Percentiles rank a stretch among this genome's conserved stretches.
These are phyloP conservation scores for Brasenia schreberi DNA, from an alignment of 164 flowering plant genomes.

Conservation along the genomic window DNA sequence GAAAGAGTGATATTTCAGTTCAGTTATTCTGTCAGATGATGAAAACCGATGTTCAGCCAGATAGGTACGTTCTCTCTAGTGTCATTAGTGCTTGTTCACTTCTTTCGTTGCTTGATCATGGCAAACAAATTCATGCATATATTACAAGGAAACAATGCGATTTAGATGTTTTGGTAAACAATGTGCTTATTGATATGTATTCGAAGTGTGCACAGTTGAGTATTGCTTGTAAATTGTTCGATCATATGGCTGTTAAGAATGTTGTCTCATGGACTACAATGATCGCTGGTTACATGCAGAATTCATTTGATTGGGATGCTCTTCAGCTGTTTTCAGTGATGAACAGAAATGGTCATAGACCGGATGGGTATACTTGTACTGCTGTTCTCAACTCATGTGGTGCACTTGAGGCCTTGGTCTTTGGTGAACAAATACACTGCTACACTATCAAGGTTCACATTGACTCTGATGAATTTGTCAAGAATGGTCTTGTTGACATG, in stretches of 20 bases:
- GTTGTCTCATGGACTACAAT: constrained; percentile 64
- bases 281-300: constrained; percentile 70
- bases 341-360: constrained; percentile 30
- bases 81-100: constrained; percentile 49
- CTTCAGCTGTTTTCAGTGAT: constrained; percentile 36
- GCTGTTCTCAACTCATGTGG: constrained; percentile 60
- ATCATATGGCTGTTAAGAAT: constrained; percentile 34
- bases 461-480: constrained; percentile 45
- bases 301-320: constrained; percentile 42
- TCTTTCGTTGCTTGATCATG: constrained; percentile 39
- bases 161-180: constrained; percentile 38
- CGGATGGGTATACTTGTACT: constrained; percentile 61
- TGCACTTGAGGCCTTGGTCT: constrained; percentile 37
- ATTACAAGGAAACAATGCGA: constrained; percentile 36
- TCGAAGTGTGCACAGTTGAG: constrained; percentile 33
- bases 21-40: constrained; percentile 34
- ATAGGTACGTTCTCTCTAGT: constrained; percentile 46
- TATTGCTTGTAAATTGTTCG: constrained; percentile 28
- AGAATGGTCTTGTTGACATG: constrained; percentile 56
- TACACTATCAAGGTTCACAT: constrained; percentile 45
- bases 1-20: constrained; percentile 35
- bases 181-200: constrained; percentile 51
- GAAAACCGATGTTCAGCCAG: constrained; percentile 30
- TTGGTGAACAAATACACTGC: constrained; percentile 55
- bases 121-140: constrained; percentile 54